Evolutionary conservation across 2,329 filamentous ascomycete species (phyloP).

Genomic region (Pseudonectria foliicola): DNA sequence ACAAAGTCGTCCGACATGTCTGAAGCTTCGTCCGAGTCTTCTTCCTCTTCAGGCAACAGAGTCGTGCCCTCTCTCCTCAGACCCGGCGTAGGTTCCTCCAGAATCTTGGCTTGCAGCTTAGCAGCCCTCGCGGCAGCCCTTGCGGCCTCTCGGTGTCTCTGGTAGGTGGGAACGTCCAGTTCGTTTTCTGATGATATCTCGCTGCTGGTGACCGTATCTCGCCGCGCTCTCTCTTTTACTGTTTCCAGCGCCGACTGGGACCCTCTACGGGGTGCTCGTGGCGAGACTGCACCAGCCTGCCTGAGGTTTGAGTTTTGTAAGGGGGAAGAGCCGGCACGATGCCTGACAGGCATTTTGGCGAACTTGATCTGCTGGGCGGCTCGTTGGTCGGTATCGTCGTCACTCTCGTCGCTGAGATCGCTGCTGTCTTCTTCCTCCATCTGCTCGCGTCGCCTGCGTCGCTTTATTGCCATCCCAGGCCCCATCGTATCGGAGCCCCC

Average conservation of each 20-base stretch:
- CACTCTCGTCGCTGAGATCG: constrained; percentile 76
- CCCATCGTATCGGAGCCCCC: constrained; percentile 62
- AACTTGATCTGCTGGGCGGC: constrained; percentile 91
- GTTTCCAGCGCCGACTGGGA: constrained; percentile 66
- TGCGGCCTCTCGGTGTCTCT: constrained; percentile 54
- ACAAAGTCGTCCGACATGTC: constrained; percentile 60
- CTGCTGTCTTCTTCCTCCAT: constrained; percentile 82
- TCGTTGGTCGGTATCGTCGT: constrained; percentile 67
- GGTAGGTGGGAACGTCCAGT: constrained; percentile 59
- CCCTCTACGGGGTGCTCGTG: constrained; percentile 49
- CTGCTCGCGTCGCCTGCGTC: constrained; percentile 61
- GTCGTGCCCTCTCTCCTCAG: constrained; percentile 41
- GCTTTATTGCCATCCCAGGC: constrained; percentile 58
- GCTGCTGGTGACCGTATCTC: constrained; percentile 75
- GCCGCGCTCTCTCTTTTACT: constrained; percentile 60
- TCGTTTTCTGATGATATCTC: constrained; percentile 81
- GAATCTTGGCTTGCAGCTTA: constrained; percentile 31
- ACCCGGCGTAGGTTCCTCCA: constrained; percentile 31
- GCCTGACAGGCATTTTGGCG: constrained; percentile 85
- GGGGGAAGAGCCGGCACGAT: constrained; percentile 82
- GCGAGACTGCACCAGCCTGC: constrained; percentile 43
- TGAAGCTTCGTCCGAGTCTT: constrained; percentile 54
- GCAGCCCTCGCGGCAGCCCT: constrained; percentile 43
- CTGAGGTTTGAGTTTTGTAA: constrained; percentile 59
- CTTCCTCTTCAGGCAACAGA: constrained; percentile 49